Evolutionary conservation across 176 grass and related monocot species (phyloP).

Genomic region (Oryza officinalis): DNA sequence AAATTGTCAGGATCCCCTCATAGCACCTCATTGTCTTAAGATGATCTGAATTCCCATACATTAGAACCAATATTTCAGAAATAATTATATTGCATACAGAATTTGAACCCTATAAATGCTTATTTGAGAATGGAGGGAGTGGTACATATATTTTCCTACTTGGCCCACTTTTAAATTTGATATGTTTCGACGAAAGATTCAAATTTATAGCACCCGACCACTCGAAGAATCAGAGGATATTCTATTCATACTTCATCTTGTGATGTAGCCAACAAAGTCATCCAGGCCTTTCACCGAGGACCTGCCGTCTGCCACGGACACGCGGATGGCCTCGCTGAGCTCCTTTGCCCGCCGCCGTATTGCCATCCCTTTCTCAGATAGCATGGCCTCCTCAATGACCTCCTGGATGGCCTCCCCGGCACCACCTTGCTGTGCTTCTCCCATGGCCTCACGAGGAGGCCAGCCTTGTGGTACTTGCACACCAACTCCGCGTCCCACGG

Average conservation of each 20-base stretch:
- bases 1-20: too few relatives aligned
- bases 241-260: not conserved
- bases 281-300: constrained; percentile 23
- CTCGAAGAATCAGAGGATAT: not conserved
- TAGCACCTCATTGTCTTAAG: too few relatives aligned
- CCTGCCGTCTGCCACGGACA: constrained; percentile 3
- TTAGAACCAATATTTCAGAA: too few relatives aligned
- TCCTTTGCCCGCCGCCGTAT: constrained; percentile 3
- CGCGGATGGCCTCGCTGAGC: constrained; percentile 22
- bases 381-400: constrained; percentile 36
- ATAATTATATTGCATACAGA: too few relatives aligned
- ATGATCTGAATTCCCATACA: too few relatives aligned
- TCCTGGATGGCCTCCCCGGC: not conserved
- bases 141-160: too few relatives aligned
- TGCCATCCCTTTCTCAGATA: constrained; percentile 8
- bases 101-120: too few relatives aligned
- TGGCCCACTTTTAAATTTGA: not conserved
- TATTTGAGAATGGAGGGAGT: too few relatives aligned
- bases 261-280: constrained; percentile 41
- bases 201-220: not conserved
- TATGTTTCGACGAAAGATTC: not conserved
- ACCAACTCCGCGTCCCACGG: constrained; percentile 41
- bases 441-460: constrained; percentile 27
- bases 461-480: constrained; percentile 24
- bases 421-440: constrained; percentile 21